Conservation (phyloP, 495 filamentous ascomycete species). For the Neurospora terricola region DNA sequence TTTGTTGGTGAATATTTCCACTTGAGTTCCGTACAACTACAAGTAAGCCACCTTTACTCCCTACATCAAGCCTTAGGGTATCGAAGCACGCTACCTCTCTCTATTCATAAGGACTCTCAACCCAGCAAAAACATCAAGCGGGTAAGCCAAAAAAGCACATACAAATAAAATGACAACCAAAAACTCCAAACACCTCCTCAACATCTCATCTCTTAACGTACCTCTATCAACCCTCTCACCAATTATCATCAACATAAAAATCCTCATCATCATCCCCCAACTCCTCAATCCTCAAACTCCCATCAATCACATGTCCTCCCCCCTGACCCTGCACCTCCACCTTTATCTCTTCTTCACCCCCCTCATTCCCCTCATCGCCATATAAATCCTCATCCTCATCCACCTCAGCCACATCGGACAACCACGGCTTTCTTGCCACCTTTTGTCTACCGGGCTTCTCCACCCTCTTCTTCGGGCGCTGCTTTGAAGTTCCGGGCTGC, state of each 20-base stretch:
- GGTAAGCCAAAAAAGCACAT: neutral
- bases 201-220: neutral
- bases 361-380: neutral
- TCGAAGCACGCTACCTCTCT: too few species aligned
- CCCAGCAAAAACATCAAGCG: neutral
- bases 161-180: neutral
- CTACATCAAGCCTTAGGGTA: too few species aligned
- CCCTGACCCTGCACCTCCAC: neutral
- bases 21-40: neutral
- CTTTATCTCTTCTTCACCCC: neutral
- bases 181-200: neutral
- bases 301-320: neutral
- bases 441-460: neutral
- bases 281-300: neutral
- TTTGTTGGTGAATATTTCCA: neutral
- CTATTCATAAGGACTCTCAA: neutral
- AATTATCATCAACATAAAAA: neutral
- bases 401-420: neutral
- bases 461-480: neutral
- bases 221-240: neutral
- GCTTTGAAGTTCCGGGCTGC: too few species aligned
- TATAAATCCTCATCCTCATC: neutral
- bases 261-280: neutral
- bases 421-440: neutral
- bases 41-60: neutral